These are phyloP conservation scores for Ophiostoma himal-ulmi DNA, from an alignment of 2,329 filamentous ascomycete genomes.

Conservation along the genomic window DNA sequence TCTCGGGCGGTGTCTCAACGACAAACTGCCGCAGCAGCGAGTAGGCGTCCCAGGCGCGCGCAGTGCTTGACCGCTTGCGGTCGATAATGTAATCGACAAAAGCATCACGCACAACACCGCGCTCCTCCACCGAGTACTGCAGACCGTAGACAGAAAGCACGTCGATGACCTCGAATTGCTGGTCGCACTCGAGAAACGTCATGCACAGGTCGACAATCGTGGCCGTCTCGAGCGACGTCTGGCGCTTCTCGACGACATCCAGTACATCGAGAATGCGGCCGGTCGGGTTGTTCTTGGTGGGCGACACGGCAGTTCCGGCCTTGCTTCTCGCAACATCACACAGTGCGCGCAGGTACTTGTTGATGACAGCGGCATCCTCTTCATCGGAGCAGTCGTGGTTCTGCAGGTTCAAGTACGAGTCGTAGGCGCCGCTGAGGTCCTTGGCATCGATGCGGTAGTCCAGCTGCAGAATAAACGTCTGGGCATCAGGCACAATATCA, in stretches of 20 bases:
- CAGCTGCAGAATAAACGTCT: conserved; percentile 69
- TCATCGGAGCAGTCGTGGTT: conserved; percentile 47
- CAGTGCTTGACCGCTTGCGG: conserved; percentile 49
- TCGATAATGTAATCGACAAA: conserved; percentile 66
- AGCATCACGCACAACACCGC: conserved; percentile 58
- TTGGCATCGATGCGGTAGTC: conserved; percentile 66
- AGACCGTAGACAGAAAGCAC: conserved; percentile 70
- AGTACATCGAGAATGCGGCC: conserved; percentile 67
- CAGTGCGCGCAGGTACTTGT: conserved; percentile 65
- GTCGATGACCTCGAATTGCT: conserved; percentile 73
- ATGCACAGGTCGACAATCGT: conserved; percentile 70
- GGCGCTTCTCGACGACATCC: conserved; percentile 64
- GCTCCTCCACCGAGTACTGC: conserved; percentile 64
- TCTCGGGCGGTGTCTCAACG: conserved; percentile 57
- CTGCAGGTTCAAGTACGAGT: conserved; percentile 59
- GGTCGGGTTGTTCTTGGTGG: conserved; percentile 44
- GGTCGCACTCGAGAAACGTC: conserved; percentile 67
- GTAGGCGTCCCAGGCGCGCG: conserved; percentile 60
- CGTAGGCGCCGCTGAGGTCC: conserved; percentile 64
- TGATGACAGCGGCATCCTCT: conserved; percentile 58
- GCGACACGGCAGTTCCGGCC: conserved; percentile 3
- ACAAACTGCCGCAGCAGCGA: conserved; percentile 60
- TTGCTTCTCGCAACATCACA: conserved; percentile 30
- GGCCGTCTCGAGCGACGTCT: conserved; percentile 62
- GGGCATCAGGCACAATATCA: conserved; percentile 59